A percentile compares a stretch with the other conserved stretches of the same genome.
Conservation (phyloP, 495 filamentous ascomycete species). For the Aspergillus olivimuriae region DNA sequence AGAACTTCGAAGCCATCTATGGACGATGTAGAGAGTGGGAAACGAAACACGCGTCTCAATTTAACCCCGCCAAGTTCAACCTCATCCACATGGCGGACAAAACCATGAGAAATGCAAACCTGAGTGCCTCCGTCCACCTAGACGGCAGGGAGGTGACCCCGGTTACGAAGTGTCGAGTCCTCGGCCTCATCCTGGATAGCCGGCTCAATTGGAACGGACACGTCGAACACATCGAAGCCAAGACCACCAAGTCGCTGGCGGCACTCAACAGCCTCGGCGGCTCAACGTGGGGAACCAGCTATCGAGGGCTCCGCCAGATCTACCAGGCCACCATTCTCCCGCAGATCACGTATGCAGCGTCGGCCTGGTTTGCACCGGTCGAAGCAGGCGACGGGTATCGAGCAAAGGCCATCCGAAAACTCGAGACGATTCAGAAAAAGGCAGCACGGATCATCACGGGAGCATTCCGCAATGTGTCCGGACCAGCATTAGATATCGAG, state of each 20-base stretch:
- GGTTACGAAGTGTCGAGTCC: not conserved
- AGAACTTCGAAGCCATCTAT: not conserved
- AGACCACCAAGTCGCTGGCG: not conserved
- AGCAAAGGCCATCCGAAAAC: not conserved
- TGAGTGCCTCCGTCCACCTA: too few relatives aligned
- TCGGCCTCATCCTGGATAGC: conserved; percentile 14
- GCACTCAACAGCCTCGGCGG: not conserved
- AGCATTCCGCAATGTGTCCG: conserved; percentile 2
- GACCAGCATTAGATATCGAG: conserved; percentile 8
- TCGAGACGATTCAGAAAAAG: conserved; percentile 5
- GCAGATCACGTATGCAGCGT: conserved; percentile 12
- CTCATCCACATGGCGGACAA: too few relatives aligned
- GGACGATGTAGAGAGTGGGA: not conserved
- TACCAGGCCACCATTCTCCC: conserved; percentile 18
- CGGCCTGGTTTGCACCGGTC: conserved; percentile 9
- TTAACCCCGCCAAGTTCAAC: too few relatives aligned
- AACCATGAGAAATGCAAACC: too few relatives aligned
- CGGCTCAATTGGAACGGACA: conserved; percentile 9
- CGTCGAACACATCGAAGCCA: conserved; percentile 1
- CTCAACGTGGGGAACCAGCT: conserved; percentile 1
- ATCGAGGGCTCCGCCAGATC: not conserved
- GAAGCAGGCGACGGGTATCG: not conserved
- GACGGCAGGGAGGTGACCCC: too few relatives aligned
- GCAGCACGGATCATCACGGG: conserved; percentile 11
- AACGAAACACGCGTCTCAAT: too few relatives aligned